Percentiles rank a stretch among this genome's conserved stretches.
Evolutionary conservation across 1,284 basidiomycete genomes (phyloP).

Genomic region (Uromyces viciae-fabae): DNA sequence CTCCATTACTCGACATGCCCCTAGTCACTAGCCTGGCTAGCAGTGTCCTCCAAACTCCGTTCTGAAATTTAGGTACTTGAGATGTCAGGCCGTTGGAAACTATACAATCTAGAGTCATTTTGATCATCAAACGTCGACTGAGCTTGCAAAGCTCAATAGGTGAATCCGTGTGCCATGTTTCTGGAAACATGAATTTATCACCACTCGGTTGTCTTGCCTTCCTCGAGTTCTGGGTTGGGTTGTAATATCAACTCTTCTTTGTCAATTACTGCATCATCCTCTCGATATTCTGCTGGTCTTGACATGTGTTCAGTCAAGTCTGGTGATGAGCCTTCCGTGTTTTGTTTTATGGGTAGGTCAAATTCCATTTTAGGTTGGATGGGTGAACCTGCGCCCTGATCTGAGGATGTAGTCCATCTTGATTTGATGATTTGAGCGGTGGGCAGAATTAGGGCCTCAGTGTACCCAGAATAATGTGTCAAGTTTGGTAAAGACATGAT

Average conservation of each 20-base stretch:
- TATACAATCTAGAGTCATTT: conserved; percentile 47
- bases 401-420: too few species aligned
- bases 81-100: conserved; percentile 29
- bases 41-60: conserved; percentile 86
- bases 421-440: too few species aligned
- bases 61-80: conserved; percentile 31
- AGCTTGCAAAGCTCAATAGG: conserved; percentile 32
- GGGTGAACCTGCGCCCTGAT: conserved; percentile 44
- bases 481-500: too few species aligned
- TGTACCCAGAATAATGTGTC: too few species aligned
- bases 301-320: conserved; percentile 48
- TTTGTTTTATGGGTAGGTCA: conserved; percentile 58
- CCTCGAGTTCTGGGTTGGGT: conserved; percentile 49
- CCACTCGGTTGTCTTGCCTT: conserved; percentile 50
- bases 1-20: conserved; percentile 61
- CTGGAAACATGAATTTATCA: conserved; percentile 61
- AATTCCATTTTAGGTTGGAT: conserved; percentile 36
- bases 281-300: conserved; percentile 53
- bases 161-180: conserved; percentile 70
- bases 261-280: conserved; percentile 57
- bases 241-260: conserved; percentile 54
- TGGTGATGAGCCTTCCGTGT: not conserved
- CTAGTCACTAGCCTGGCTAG: conserved; percentile 83
- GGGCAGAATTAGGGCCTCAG: too few species aligned
- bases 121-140: conserved; percentile 45